phyloP scores from a whole-genome alignment of 2,329 filamentous ascomycete genomes.

The Cryphonectria carpinicola region DNA sequence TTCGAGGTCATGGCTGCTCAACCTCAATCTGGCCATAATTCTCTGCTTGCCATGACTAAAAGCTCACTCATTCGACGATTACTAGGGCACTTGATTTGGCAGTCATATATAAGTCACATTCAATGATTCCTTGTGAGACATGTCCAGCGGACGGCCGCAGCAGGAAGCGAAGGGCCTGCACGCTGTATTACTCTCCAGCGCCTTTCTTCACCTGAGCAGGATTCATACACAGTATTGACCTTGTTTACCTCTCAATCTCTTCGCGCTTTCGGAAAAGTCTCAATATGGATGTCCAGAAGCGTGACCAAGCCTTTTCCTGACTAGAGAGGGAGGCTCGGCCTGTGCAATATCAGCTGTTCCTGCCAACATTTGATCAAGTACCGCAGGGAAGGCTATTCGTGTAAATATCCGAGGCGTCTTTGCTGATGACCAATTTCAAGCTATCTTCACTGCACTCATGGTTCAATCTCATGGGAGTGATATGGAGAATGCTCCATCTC shows the following conservation, averaged over 20 bases:
- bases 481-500: background rate
- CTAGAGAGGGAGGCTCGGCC: background rate
- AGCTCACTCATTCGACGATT: background rate
- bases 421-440: background rate
- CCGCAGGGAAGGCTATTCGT: background rate
- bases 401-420: background rate
- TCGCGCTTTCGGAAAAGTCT: background rate
- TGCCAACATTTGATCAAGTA: background rate
- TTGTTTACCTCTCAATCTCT: background rate
- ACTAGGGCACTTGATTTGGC: background rate
- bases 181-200: background rate
- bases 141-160: background rate
- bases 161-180: background rate
- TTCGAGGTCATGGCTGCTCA: background rate
- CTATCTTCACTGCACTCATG: background rate
- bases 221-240: background rate
- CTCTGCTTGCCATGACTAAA: background rate
- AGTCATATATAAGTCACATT: background rate
- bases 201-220: background rate
- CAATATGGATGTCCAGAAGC: background rate
- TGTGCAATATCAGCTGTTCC: background rate
- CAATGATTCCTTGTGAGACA: background rate
- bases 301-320: background rate
- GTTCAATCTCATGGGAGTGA: background rate
- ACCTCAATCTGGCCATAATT: background rate